Percentiles rank a stretch among this genome's conserved stretches.
These are phyloP conservation scores for Neotropicomus parvogracilis DNA, from an alignment of 1,284 basidiomycete species.

Conservation along the genomic window DNA sequence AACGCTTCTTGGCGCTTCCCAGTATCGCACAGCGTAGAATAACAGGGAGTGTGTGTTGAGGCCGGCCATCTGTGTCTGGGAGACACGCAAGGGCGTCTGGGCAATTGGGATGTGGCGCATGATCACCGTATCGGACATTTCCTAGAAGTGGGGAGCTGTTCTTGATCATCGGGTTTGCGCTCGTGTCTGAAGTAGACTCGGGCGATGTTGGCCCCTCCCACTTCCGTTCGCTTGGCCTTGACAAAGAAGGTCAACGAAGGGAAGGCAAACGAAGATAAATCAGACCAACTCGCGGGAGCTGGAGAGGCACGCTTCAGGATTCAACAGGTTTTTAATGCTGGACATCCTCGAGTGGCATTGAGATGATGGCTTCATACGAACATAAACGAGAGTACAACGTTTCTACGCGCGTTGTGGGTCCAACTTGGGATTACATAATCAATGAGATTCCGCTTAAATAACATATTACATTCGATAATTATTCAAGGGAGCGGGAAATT, in stretches of 20 bases:
- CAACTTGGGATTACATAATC: slow-evolving; percentile 32
- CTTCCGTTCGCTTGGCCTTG: slow-evolving; percentile 20
- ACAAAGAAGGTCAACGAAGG: slow-evolving; percentile 22
- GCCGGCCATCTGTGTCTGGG: slow-evolving; percentile 69
- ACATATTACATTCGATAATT: slow-evolving; percentile 23
- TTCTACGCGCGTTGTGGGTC: slow-evolving; percentile 30
- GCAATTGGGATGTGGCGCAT: slow-evolving; percentile 65
- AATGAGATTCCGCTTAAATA: not conserved
- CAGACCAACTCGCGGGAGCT: slow-evolving; percentile 38
- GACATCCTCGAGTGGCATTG: slow-evolving; percentile 41
- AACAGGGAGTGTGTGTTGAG: slow-evolving; percentile 76
- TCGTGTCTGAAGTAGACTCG: slow-evolving; percentile 26
- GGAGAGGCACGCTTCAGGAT: slow-evolving; percentile 43
- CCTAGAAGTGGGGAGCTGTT: slow-evolving; percentile 5
- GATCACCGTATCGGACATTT: slow-evolving; percentile 35
- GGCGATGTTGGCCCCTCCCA: slow-evolving; percentile 21
- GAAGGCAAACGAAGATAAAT: slow-evolving; percentile 11
- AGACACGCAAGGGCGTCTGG: slow-evolving; percentile 72
- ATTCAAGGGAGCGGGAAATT: slow-evolving; percentile 16
- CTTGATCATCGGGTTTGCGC: slow-evolving; percentile 12
- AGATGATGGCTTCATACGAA: slow-evolving; percentile 16
- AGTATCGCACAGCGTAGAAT: slow-evolving; percentile 78
- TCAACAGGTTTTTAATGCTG: slow-evolving; percentile 50
- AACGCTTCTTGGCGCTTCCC: slow-evolving; percentile 66
- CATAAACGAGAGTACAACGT: slow-evolving; percentile 3